Evolutionary conservation across 148 eudicot species (phyloP).

Genomic region (Spergularia marina): DNA sequence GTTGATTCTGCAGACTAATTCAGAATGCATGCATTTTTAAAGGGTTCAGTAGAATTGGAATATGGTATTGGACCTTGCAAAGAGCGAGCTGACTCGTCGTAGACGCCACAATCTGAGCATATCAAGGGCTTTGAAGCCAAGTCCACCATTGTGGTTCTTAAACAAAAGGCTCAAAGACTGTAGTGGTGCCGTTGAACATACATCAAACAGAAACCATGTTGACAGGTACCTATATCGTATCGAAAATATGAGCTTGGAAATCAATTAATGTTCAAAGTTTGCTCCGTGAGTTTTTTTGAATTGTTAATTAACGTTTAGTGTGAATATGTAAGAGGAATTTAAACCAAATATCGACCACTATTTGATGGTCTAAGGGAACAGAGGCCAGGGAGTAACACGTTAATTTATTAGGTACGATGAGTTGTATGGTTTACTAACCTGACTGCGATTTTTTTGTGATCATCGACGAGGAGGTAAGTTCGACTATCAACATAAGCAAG

Average conservation of each 20-base stretch:
- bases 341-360: no score
- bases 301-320: no score
- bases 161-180: slow-evolving; percentile 62
- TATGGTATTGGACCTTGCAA: slow-evolving; percentile 63
- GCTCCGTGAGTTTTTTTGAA: no score
- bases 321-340: no score
- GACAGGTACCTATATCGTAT: slow-evolving; percentile 61
- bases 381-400: no score
- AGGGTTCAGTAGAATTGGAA: background rate
- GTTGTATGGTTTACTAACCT: slow-evolving; percentile 36
- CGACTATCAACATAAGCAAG: slow-evolving; percentile 73
- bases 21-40: background rate
- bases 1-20: background rate
- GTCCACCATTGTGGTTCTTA: slow-evolving; percentile 48
- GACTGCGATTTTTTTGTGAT: slow-evolving; percentile 67
- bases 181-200: slow-evolving; percentile 83
- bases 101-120: slow-evolving; percentile 97
- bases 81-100: slow-evolving; percentile 82
- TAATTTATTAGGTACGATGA: no score
- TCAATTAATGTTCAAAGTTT: no score
- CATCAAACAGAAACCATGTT: slow-evolving; percentile 83
- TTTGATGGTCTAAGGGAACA: no score
- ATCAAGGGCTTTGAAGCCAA: slow-evolving; percentile 70
- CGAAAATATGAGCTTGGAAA: no score
- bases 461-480: slow-evolving; percentile 69